phyloP scores from a whole-genome alignment of 208 protist species.

The Angomonas ambiguus region DNA sequence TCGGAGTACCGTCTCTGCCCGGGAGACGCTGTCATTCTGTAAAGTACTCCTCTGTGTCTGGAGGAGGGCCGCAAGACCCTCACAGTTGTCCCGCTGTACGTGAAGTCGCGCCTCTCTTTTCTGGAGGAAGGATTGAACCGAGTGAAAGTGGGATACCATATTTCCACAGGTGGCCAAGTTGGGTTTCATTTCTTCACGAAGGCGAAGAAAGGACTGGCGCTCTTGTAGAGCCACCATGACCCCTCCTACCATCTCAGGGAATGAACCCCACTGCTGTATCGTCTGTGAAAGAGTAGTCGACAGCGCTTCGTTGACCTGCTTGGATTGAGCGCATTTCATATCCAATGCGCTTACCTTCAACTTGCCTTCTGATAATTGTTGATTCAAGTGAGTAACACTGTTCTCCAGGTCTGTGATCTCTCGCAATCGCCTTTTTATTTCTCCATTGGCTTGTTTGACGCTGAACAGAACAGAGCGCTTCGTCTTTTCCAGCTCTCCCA shows the following conservation, averaged over 20 bases:
- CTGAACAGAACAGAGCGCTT: constrained; percentile 32
- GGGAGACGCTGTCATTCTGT: no score
- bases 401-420: constrained; percentile 50
- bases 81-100: neutral
- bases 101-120: neutral
- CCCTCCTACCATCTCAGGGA: constrained; percentile 31
- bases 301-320: constrained; percentile 16
- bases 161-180: neutral
- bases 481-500: constrained; percentile 51
- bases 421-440: constrained; percentile 44
- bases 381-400: constrained; percentile 27
- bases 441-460: constrained; percentile 47
- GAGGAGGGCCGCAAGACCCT: neutral
- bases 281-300: constrained; percentile 27
- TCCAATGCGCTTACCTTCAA: constrained; percentile 49
- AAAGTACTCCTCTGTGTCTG: no score
- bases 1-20: no score
- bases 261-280: constrained; percentile 33
- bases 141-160: neutral
- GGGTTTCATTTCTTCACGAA: constrained; percentile 5
- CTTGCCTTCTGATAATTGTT: constrained; percentile 44
- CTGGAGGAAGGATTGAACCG: neutral
- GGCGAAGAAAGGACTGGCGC: constrained; percentile 13
- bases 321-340: constrained; percentile 18
- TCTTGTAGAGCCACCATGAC: constrained; percentile 46